Evolutionary conservation across 1,139 yeast genomes (phyloP), one percentile per base, ranked within the genome.

Genomic region (Pichia sp.): DNA sequence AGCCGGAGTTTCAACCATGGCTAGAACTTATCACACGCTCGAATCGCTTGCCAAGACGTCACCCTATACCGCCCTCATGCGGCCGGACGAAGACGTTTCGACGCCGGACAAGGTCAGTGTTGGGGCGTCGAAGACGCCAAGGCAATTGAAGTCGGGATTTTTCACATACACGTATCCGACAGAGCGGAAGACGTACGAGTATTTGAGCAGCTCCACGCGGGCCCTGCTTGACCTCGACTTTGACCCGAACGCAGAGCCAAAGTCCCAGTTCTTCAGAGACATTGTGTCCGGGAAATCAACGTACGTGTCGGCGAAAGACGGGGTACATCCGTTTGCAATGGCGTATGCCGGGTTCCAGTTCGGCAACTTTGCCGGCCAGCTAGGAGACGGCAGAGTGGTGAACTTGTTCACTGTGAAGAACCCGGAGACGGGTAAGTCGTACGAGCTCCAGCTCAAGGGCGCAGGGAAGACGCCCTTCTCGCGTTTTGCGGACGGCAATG

Each of bases 301-400:
- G 4, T 54, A 60, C 2, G 58, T 55, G 40, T 60, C 61, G 20
- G 68, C n/a, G n/a, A 42, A 20, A n/a, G 45, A 68, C 1, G 42
- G 34, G 3, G 51, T 56, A 1, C 81, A 82, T 63, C 98, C 98
- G 0, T 92, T 87, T 71, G 82, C 97, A 7, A 92, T 87, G 68
- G 89, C 95, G 0, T 93, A 93, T 69, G 96, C 98, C 1, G 99
- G 99, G 1, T 90, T 87, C 78, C 99, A 93, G 67, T 93, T 93
- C 74, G 98, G 99, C 2, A 83, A 80, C 62, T 93, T 93, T 82
- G 97, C 98, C 0, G 98, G 98, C 1, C 99, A 93, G 69, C 73
- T 93, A 60, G 99, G 99, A 4, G 99, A 93, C 68, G 99, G 99
- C 0, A 75, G 99, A 58, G 97, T 91, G 2, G 78, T 84, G 8